Conservation (phyloP, 2,329 filamentous ascomycete species). For the Neofusicoccum cordaticola region DNA sequence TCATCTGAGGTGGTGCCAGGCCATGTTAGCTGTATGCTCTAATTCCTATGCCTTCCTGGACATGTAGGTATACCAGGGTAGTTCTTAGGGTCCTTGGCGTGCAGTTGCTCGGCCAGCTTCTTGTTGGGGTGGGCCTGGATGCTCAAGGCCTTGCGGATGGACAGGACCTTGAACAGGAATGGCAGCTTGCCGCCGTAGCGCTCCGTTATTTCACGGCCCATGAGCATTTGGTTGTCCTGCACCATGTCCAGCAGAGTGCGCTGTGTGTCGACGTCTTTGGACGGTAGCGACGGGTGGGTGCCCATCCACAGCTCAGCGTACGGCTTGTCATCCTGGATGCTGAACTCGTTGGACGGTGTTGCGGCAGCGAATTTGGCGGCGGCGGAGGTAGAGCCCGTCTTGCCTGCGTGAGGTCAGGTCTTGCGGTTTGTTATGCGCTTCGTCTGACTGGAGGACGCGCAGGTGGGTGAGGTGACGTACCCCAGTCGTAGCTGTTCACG, state of each 20-base stretch:
- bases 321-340: slow-evolving; percentile 80
- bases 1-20: slow-evolving; percentile 56
- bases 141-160: slow-evolving; percentile 90
- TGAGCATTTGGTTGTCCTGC: slow-evolving; percentile 77
- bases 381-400: slow-evolving; percentile 81
- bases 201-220: slow-evolving; percentile 69
- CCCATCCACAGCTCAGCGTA: slow-evolving; percentile 99
- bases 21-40: neutral
- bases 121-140: slow-evolving; percentile 98
- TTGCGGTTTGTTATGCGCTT: neutral
- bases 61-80: slow-evolving; percentile 62
- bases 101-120: slow-evolving; percentile 84
- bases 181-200: slow-evolving; percentile 81
- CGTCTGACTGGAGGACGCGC: slow-evolving; percentile 20
- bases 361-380: slow-evolving; percentile 87
- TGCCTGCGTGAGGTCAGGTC: slow-evolving; percentile 54
- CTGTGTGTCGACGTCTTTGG: slow-evolving; percentile 80
- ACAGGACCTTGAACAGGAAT: slow-evolving; percentile 97
- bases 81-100: slow-evolving; percentile 82
- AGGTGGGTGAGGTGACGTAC: slow-evolving; percentile 41
- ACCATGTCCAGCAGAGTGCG: slow-evolving; percentile 84
- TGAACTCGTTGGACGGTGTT: slow-evolving; percentile 71
- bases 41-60: neutral
- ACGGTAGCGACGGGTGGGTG: slow-evolving; percentile 92
- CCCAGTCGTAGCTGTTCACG: slow-evolving; percentile 99